phyloP scores from a whole-genome alignment of 1,284 basidiomycete genomes.

The Anthracocystis walkeri region DNA sequence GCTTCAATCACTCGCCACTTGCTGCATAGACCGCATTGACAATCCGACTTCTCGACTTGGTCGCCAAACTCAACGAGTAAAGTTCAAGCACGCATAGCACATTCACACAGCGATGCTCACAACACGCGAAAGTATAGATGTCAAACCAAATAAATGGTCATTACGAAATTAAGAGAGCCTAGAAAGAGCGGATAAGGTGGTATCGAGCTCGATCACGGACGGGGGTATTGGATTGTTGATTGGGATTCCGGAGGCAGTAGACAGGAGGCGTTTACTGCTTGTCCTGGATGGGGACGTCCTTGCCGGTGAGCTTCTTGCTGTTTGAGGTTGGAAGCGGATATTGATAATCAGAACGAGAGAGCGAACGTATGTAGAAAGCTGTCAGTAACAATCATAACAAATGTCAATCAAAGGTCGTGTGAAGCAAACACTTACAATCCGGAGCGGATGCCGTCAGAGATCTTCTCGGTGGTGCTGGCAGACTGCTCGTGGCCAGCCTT shows the following conservation, averaged over 20 bases:
- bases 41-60: conserved; percentile 1
- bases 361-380: background rate
- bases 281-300: conserved; percentile 62
- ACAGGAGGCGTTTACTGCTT: conserved; percentile 45
- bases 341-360: background rate
- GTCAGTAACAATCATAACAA: background rate
- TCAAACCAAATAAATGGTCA: conserved; percentile 9
- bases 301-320: conserved; percentile 62
- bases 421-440: conserved; percentile 38
- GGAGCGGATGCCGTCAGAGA: conserved; percentile 58
- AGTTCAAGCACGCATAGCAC: background rate
- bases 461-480: conserved; percentile 55
- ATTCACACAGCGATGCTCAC: background rate
- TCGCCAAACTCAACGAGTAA: conserved; percentile 2
- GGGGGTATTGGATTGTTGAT: conserved; percentile 9
- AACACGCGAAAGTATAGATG: background rate
- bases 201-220: conserved; percentile 11
- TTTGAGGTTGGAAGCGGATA: background rate
- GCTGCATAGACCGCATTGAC: too few species aligned
- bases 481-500: conserved; percentile 52
- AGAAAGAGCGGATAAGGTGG: conserved; percentile 4
- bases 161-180: background rate
- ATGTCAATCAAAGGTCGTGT: background rate
- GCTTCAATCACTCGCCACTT: too few species aligned
- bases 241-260: background rate